phyloP scores from a whole-genome alignment of 768 basidiomycete species.

The Baorangia bicolor region DNA sequence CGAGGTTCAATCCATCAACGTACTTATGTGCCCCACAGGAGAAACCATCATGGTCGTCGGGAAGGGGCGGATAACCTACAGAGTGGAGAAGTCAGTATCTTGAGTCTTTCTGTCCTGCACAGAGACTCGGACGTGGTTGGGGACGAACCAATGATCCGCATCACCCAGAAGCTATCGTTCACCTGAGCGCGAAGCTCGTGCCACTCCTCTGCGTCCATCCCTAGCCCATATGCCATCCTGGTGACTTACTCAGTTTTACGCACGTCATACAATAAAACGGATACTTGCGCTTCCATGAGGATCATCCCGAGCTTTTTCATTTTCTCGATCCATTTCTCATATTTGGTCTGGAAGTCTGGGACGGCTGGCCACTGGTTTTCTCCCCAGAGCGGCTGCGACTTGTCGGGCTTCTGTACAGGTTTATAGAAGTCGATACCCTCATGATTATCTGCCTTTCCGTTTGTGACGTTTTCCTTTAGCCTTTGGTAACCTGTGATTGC shows the following conservation, averaged over 20 bases:
- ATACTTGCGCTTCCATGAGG: constrained; percentile 80
- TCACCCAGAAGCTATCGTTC: constrained; percentile 86
- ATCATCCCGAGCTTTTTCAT: constrained; percentile 82
- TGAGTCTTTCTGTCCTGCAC: background rate
- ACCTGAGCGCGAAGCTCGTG: constrained; percentile 62
- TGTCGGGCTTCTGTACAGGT: constrained; percentile 69
- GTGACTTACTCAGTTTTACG: background rate
- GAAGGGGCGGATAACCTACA: constrained; percentile 84
- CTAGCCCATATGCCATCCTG: constrained; percentile 82
- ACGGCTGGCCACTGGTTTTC: constrained; percentile 84
- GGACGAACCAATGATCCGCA: constrained; percentile 72
- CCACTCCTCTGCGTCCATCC: constrained; percentile 73
- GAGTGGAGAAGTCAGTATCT: background rate
- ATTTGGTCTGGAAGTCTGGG: constrained; percentile 56
- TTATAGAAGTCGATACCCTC: constrained; percentile 84
- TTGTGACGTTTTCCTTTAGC: constrained; percentile 83
- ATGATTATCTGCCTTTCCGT: constrained; percentile 80
- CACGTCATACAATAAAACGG: background rate
- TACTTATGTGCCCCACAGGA: constrained; percentile 93
- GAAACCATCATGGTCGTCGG: constrained; percentile 73
- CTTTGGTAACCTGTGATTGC: constrained; percentile 65
- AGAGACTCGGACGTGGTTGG: background rate
- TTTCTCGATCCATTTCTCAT: constrained; percentile 76
- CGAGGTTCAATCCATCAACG: background rate
- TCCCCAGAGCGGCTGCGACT: constrained; percentile 71